Base-by-base conservation (phyloP, 2,329 filamentous ascomycete species). In the Apiospora phragmitis region DNA sequence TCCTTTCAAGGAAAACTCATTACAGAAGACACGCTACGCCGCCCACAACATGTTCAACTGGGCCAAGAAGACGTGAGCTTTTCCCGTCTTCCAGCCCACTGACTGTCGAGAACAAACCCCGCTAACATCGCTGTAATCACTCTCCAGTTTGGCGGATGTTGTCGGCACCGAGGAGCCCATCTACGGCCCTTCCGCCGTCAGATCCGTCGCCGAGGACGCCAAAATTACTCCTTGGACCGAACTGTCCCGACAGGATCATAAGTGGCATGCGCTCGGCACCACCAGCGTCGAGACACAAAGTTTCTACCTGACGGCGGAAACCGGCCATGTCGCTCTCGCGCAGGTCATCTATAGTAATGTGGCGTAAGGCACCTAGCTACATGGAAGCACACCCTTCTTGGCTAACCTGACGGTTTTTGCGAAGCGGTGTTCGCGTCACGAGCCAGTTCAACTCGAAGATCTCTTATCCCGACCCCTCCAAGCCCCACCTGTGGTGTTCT, bases 261-360 rank as follows among this genome's bases (percentile, higher is more conserved):
- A 91, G 85, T 99, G 96, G 96, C 84, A 86, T 77, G 90, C 88
- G 35, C 88, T 94, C 85, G 92, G 94, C 75, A 92, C 91, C 78
- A 98, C 96, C 74, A 93, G 89, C 78, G 96, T 98, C 76, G 96
- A 99, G 87, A 98, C 94, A 41, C 93, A 98, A 85, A 94, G 89
- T 73, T 99, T 98, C 85, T 99, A 99, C 85, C 84, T 98, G 78
- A 91, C 91, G 82, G 87, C 92, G 70, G 93, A 97, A 73, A 90
- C 86, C 72, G 96, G 96, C 68, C 87, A 91, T 73, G 82, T 95
- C 74, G 93, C 88, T 69, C 89, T 97, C 82, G 90, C 90, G 72
- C 96, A 99, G 87, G 88, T 98, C 83, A 97, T 99, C 81, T 97
- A 98, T 87, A 98, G 93, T 86, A 98, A 97, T 83, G 93, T 99